phyloP scores from a whole-genome alignment of 352 stramenopile genomes.

The Peronospora farinosa region DNA sequence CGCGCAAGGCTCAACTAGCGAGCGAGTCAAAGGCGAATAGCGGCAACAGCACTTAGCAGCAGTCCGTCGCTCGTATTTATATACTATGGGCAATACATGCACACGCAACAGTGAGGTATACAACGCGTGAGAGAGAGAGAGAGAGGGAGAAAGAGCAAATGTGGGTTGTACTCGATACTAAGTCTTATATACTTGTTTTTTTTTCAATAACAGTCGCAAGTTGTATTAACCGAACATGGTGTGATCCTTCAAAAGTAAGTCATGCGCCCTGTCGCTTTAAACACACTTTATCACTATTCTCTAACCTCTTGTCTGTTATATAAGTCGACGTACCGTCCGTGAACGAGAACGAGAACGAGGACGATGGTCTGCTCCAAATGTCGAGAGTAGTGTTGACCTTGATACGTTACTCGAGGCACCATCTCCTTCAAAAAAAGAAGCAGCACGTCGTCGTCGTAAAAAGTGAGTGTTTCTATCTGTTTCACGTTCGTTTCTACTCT shows the following conservation, averaged over 20 bases:
- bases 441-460: conserved; percentile 35
- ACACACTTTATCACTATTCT: not conserved
- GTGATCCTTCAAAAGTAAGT: conserved; percentile 37
- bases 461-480: conserved; percentile 38
- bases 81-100: conserved; percentile 55
- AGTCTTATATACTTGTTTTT: conserved; percentile 1
- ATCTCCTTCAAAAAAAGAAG: conserved; percentile 36
- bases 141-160: not conserved
- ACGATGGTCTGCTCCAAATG: conserved; percentile 66
- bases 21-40: conserved; percentile 12
- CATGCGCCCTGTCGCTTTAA: conserved; percentile 7
- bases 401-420: conserved; percentile 72
- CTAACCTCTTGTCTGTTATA: not conserved
- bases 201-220: conserved; percentile 38
- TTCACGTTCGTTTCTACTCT: not conserved
- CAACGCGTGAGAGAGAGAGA: not conserved
- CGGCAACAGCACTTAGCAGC: not conserved
- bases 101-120: conserved; percentile 50
- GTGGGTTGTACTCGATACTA: not conserved
- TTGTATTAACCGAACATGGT: conserved; percentile 51
- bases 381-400: conserved; percentile 67
- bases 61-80: conserved; percentile 2
- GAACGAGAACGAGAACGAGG: conserved; percentile 41
- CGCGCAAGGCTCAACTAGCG: conserved; percentile 18
- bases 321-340: conserved; percentile 15